Base-by-base conservation (phyloP, 805 yeast species). In the Hanseniaspora clermontiae region DNA sequence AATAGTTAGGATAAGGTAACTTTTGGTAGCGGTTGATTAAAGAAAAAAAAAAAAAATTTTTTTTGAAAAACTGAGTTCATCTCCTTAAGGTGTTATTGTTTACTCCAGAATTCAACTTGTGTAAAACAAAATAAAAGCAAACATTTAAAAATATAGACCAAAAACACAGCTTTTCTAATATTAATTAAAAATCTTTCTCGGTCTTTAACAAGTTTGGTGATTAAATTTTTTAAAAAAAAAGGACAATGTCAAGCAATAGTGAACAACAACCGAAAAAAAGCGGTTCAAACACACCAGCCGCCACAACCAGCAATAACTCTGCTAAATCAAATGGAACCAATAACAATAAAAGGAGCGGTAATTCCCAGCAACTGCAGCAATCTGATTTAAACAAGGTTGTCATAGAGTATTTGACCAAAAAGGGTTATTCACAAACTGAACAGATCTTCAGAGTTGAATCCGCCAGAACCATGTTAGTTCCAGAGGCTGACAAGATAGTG, bases 381-480 rank as follows among this genome's bases (percentile, higher is more conserved):
- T 53, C 57, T 5, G 97, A 93, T 67, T 75, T 93, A 66, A 91
- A 90, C 68, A 75, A 93, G 60, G 87, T 93, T 65, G 97, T 93
- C 37, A 74, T 93, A 64, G 98, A 93, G 63, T 93, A 91, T 64
- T 76, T 93, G 61, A 85, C 83, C 67, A 91, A 93, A 65, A 89
- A 90, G 68, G 99, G 99, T 2, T 93, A 88, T 65, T 90, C 86
- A 62, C 81, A 84, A 62, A 91, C 98, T 0, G 99, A 93, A 68
- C 89, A 96, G 2, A 87, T 90, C 83, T 76, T 93, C 51, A 79
- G 98, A 60, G 80, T 89, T 59, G 99, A 93, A 67, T 79, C 84
- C 60, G 76, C 87, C 0, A 81, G 84, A 58, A 76, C 82, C 0
- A 72, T 73, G 3, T 76, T 83, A 0, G 72, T 80, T 15, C 74